phyloP scores from a whole-genome alignment of 805 yeast genomes.

The Maudiozyma serrabonitensis region DNA sequence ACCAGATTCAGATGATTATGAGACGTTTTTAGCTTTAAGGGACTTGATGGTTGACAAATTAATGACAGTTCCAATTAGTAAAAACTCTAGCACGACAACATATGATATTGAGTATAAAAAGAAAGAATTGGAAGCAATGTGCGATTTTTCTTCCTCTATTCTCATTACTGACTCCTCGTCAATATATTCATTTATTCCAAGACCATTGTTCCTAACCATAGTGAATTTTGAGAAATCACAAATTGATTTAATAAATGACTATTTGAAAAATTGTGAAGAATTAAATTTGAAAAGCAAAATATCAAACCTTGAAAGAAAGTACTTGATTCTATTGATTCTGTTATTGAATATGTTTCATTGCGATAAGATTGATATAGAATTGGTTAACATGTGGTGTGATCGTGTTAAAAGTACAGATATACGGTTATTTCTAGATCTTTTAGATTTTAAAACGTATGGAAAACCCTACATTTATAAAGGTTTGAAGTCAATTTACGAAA shows the following conservation, averaged over 20 bases:
- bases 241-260: constrained; percentile 13
- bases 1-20: constrained; percentile 4
- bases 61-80: constrained; percentile 14
- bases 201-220: constrained; percentile 17
- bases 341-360: constrained; percentile 20
- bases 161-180: constrained; percentile 14
- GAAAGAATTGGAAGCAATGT: constrained; percentile 11
- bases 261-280: constrained; percentile 5
- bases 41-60: constrained; percentile 17
- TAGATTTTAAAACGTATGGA: constrained; percentile 20
- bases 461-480: constrained; percentile 27
- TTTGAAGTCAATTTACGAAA: constrained; percentile 12
- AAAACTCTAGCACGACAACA: constrained; percentile 11
- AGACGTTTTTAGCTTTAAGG: not conserved
- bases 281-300: constrained; percentile 8
- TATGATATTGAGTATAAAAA: constrained; percentile 21
- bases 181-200: constrained; percentile 10
- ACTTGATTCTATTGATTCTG: constrained; percentile 13
- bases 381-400: constrained; percentile 16
- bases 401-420: constrained; percentile 15
- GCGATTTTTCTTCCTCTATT: constrained; percentile 12
- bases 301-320: constrained; percentile 13
- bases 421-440: constrained; percentile 19
- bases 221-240: constrained; percentile 15
- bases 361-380: constrained; percentile 11